A percentile compares a stretch with the other conserved stretches of the same genome.
Conservation (phyloP, 176 grass and related monocot genomes). For the Eremochloa ophiuroides region DNA sequence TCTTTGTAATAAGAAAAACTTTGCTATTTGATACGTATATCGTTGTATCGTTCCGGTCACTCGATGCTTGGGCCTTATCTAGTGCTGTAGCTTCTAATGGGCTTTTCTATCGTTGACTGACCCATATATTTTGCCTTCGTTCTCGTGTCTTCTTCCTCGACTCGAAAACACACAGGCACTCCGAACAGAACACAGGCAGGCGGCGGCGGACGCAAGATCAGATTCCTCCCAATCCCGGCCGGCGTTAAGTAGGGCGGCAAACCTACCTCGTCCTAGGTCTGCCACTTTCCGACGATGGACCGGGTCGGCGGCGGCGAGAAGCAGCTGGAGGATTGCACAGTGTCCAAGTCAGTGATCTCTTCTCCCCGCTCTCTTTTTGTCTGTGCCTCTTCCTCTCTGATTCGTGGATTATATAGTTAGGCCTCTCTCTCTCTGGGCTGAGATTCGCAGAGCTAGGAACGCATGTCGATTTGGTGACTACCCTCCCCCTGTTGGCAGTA, state of each 20-base stretch:
- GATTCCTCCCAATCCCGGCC: not conserved
- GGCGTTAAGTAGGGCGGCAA: not conserved
- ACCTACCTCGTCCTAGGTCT: not conserved
- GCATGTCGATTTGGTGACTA: too few relatives aligned
- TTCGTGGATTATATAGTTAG: not conserved
- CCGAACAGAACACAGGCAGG: not conserved
- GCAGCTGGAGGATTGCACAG: conserved; percentile 94
- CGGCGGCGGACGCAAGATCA: not conserved
- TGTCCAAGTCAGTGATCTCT: conserved; percentile 60
- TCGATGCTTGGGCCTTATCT: not conserved
- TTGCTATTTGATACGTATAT: too few relatives aligned
- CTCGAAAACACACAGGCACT: not conserved
- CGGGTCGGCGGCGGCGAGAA: conserved; percentile 60
- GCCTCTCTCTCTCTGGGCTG: too few relatives aligned
- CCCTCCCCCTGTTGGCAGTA: not conserved
- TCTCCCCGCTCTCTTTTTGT: not conserved
- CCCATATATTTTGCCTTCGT: not conserved
- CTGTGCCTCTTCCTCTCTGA: too few relatives aligned
- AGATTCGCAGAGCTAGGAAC: too few relatives aligned
- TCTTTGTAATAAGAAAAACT: too few relatives aligned
- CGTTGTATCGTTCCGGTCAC: too few relatives aligned
- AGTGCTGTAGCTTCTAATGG: not conserved
- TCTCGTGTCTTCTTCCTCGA: not conserved
- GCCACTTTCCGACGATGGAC: conserved; percentile 23
- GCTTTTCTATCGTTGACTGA: not conserved